Base-by-base conservation (phyloP, 352 stramenopile genomes). In the Pythium coloratum region DNA sequence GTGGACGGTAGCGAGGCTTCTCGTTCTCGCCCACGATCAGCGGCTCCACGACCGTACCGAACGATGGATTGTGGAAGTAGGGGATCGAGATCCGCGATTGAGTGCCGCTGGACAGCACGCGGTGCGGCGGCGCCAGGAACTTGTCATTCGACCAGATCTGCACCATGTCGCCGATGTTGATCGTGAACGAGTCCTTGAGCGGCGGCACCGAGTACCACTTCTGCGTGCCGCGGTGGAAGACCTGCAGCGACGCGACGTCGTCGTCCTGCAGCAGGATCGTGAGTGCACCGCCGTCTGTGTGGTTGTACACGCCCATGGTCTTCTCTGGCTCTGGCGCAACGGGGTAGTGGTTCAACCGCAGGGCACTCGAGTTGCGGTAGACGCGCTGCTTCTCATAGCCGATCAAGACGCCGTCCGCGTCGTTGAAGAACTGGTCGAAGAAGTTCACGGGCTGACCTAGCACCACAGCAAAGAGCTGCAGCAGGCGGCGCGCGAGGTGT, bases 281-380 rank as follows among this genome's bases (percentile, higher is more conserved):
- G 14, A 90, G 44, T 2, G 75, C 80, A 10, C 77, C 78, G n/a
- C 73, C 60, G 33, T 90, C 82, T 40, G 82, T 88, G 69, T 90
- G 82, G 57, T 80, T 66, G 59, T 84, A 66, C 9, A 88, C 74
- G 18, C 74, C 77, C 77, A 88, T 83, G 4, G 70, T 74, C 42
- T 75, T 80, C 50, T 77, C 72, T 8, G 75, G 75, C 16, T 84
- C 70, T 0, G 73, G 72, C 0, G 77, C 66, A 1, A 84, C 62
- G 2, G 92, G 94, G 73, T 98, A 98, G 71, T 96, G 86, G 67
- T 98, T 98, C 34, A 97, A 69, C 30, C 94, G 77, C 60, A 98
- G 66, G 64, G 95, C 96, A 44, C 80, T 95, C 20, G 89, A 96
- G 71, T 98, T 94, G 42, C 20, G 14, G 74, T 72, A 50, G 16